phyloP scores from a whole-genome alignment of 352 stramenopile genomes.

The Pythium coloratum region DNA sequence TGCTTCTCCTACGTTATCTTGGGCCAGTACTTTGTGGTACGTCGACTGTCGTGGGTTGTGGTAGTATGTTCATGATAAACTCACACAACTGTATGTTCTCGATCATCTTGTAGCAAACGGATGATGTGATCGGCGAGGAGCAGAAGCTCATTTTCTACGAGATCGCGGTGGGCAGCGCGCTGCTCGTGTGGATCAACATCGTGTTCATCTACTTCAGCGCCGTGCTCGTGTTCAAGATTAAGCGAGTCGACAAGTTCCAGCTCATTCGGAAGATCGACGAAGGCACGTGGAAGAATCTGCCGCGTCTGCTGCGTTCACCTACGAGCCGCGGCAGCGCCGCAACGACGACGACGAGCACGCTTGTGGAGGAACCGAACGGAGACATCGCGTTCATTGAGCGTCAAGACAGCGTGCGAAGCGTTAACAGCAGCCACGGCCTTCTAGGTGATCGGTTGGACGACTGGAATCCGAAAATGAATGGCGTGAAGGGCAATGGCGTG shows the following conservation, averaged over 20 bases:
- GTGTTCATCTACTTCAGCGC: constrained; percentile 88
- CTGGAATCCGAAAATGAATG: background rate
- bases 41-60: constrained; percentile 2
- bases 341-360: constrained; percentile 7
- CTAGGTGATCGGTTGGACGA: constrained; percentile 14
- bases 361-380: background rate
- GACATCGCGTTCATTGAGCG: constrained; percentile 18
- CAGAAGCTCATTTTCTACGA: constrained; percentile 87
- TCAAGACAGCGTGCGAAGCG: constrained; percentile 44
- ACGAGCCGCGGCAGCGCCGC: constrained; percentile 14
- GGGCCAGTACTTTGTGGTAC: constrained; percentile 81
- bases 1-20: constrained; percentile 88
- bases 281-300: constrained; percentile 76
- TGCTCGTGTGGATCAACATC: constrained; percentile 88
- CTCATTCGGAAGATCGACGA: constrained; percentile 79
- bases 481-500: background rate
- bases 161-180: constrained; percentile 77
- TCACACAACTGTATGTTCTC: background rate
- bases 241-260: constrained; percentile 85
- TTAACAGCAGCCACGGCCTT: constrained; percentile 37
- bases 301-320: constrained; percentile 65
- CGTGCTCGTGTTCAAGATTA: constrained; percentile 89
- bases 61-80: background rate
- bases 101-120: constrained; percentile 26
- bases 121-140: constrained; percentile 79